Conservation (phyloP, 2,329 filamentous ascomycete species). For the Fusarium sp. region DNA sequence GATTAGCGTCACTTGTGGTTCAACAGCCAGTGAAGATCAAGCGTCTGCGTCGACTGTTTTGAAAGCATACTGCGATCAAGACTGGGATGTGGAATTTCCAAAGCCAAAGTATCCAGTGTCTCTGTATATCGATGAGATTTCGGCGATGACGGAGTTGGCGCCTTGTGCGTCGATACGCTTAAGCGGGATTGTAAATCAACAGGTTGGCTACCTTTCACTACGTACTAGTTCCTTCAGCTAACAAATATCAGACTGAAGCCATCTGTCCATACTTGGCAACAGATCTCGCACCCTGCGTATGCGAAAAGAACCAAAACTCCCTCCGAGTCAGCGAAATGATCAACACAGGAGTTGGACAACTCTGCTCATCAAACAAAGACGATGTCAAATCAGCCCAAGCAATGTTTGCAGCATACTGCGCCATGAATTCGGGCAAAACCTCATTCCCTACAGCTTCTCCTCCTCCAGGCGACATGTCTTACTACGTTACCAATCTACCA, state of each 20-base stretch:
- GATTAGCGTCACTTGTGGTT: neutral
- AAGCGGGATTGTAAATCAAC: neutral
- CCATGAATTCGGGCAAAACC: neutral
- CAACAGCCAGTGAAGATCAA: neutral
- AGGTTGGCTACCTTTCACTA: neutral
- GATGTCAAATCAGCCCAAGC: neutral
- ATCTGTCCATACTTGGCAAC: neutral
- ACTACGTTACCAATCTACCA: neutral
- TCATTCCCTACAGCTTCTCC: neutral
- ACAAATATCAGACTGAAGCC: neutral
- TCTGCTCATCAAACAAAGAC: neutral
- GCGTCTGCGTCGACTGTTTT: neutral
- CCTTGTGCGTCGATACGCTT: neutral
- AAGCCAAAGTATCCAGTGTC: neutral
- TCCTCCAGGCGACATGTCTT: neutral
- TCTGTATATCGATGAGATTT: neutral
- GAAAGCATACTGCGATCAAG: neutral
- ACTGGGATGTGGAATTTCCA: neutral
- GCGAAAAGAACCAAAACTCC: neutral
- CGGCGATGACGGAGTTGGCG: neutral
- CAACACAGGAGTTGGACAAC: neutral
- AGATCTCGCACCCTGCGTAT: neutral
- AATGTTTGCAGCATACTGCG: slow-evolving; percentile 1
- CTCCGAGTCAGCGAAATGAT: neutral
- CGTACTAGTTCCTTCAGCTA: neutral